A percentile compares a stretch with the other conserved stretches of the same genome.
These are phyloP conservation scores for Blastomyces parvus DNA, from an alignment of 2,329 filamentous ascomycete genomes.

Conservation along the genomic window DNA sequence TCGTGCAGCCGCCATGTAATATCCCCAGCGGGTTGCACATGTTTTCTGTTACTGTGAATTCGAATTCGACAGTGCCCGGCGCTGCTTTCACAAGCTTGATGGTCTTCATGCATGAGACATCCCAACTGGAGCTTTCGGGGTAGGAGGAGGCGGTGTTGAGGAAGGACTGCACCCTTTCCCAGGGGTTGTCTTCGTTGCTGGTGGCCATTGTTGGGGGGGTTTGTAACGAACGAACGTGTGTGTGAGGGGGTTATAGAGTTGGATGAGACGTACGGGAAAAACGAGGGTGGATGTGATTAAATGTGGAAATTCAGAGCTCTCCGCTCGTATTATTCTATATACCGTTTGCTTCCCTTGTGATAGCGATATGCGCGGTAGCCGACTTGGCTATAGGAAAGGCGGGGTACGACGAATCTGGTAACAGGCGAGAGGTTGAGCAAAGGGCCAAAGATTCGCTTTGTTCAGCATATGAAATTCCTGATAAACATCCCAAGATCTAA, in stretches of 20 bases:
- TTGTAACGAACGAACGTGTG: background rate
- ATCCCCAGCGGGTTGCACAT: constrained; percentile 87
- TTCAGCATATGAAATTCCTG: background rate
- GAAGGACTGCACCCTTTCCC: background rate
- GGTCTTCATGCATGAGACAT: background rate
- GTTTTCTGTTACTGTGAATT: constrained; percentile 62
- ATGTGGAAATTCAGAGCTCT: background rate
- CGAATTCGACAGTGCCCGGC: constrained; percentile 7
- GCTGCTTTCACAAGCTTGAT: background rate
- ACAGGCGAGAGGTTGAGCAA: background rate
- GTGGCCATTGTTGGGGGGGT: background rate
- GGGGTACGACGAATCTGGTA: background rate
- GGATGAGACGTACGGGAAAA: background rate
- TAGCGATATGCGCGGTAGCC: background rate
- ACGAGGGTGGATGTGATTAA: background rate
- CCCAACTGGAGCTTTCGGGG: background rate
- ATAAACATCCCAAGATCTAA: background rate
- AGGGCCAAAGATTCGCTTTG: background rate
- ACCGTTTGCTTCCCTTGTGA: background rate
- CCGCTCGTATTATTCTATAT: background rate
- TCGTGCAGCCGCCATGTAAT: constrained; percentile 67
- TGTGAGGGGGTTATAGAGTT: background rate
- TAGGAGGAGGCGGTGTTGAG: background rate
- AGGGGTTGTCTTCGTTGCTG: background rate
- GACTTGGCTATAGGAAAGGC: background rate